Evolutionary conservation across 352 stramenopile genomes (phyloP), one percentile per base, ranked within the genome.

Genomic region (Globisporangium iwayamae): DNA sequence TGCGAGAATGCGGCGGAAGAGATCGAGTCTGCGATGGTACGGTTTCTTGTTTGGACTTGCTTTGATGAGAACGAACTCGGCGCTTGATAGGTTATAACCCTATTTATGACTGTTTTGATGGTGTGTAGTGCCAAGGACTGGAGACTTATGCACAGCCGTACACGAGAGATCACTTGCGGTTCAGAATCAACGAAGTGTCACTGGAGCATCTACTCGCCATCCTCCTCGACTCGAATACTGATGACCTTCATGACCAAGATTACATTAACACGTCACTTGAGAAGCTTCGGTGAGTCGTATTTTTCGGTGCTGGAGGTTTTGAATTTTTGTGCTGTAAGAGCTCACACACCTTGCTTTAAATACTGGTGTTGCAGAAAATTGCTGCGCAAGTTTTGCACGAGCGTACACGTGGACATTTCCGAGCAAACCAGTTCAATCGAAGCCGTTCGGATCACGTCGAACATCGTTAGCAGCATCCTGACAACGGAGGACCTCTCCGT

Each of bases 401-500:
- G 28, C 10, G 18, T 68, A 25, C 47, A 68, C 34, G 39, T n/a
- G 5, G 38, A 50, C 47, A 16, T 68, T 38, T 41, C 39, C 2
- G 46, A 64, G 36, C 36, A 50, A 39, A 68, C 47, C 13, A 43
- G 16, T 16, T 3, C 57, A 14, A 22, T 60, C 14, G 57, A 65
- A 53, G 53, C 57, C 14, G 45, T 69, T 34, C 64, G 57, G 1
- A 46, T 69, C 3, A n/a, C 28, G 13, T 52, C 57, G 28, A 60
- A 45, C 32, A 32, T 62, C 5, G 1, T 58, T 6, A 62, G 57
- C 18, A 48, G 43, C 22, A 39, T 65, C n/a, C 14, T 69, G 30
- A 41, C 51, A 16, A 62, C 59, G 2, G 64, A 69, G 3, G 64
- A 69, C 52, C 51, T 65, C 13, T 65, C 57, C 7, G 41, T 69